These are phyloP conservation scores for Rhizoclosmatium sp. DNA, from an alignment of 192 early-diverging fungal genomes.

Conservation along the genomic window DNA sequence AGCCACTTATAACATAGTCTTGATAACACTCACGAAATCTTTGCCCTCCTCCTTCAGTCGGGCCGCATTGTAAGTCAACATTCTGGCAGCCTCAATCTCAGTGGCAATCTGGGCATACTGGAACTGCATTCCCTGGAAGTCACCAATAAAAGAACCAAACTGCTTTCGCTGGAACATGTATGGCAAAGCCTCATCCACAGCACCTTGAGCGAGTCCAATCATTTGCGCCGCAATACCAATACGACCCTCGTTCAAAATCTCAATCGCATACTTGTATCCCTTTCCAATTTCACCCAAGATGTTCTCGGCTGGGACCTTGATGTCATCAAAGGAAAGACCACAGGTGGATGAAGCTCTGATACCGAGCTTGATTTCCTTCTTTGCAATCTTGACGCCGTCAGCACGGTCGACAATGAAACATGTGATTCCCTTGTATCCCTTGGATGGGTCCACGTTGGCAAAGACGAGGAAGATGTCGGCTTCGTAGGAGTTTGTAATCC, in stretches of 20 bases:
- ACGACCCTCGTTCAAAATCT: conserved; percentile 97
- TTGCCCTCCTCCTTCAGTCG: conserved; percentile 93
- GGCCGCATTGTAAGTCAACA: conserved; percentile 97
- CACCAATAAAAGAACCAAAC: conserved; percentile 83
- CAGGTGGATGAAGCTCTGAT: conserved; percentile 97
- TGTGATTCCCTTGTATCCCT: conserved; percentile 97
- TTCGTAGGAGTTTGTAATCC: conserved; percentile 83
- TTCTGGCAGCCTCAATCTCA: conserved; percentile 95
- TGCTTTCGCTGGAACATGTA: conserved; percentile 97
- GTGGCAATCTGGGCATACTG: conserved; percentile 85
- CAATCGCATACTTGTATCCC: conserved; percentile 94
- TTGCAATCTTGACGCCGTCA: conserved; percentile 89
- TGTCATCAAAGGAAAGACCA: conserved; percentile 90
- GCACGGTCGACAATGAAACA: conserved; percentile 95
- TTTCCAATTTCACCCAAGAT: conserved; percentile 93
- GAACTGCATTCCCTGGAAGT: conserved; percentile 84
- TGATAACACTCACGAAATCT: conserved; percentile 65
- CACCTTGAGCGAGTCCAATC: conserved; percentile 96
- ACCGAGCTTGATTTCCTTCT: conserved; percentile 98
- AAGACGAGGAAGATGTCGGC: conserved; percentile 97
- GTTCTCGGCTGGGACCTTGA: conserved; percentile 80
- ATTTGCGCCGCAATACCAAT: conserved; percentile 99
- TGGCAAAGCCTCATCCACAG: conserved; percentile 83
- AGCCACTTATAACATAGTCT: neutral
- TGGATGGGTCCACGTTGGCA: conserved; percentile 93